A percentile compares a stretch with the other conserved stretches of the same genome.
phyloP scores from a whole-genome alignment of 2,329 filamentous ascomycete species.

The Apiospora kogelbergensis region DNA sequence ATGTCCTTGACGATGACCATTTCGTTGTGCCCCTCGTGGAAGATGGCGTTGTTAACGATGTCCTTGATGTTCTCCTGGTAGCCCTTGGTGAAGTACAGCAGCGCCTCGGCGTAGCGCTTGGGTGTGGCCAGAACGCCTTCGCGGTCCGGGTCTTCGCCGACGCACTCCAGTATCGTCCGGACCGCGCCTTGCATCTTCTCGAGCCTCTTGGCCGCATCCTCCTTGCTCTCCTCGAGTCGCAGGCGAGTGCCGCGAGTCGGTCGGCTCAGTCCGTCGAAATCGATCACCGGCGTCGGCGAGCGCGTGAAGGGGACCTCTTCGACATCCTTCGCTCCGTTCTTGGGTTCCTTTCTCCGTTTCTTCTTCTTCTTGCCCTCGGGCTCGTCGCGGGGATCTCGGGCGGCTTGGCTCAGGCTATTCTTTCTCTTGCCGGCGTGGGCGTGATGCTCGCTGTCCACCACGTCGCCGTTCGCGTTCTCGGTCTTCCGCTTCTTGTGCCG shows the following conservation, averaged over 20 bases:
- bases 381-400: constrained; percentile 60
- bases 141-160: constrained; percentile 67
- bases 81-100: constrained; percentile 94
- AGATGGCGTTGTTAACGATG: constrained; percentile 91
- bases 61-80: constrained; percentile 93
- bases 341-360: constrained; percentile 25
- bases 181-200: constrained; percentile 62
- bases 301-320: constrained; percentile 35
- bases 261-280: constrained; percentile 61
- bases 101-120: constrained; percentile 87
- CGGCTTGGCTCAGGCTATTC: constrained; percentile 59
- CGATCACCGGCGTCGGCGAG: constrained; percentile 58
- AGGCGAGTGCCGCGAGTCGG: constrained; percentile 64
- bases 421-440: constrained; percentile 37
- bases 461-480: constrained; percentile 23
- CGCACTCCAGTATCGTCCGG: constrained; percentile 65
- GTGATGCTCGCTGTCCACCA: constrained; percentile 28
- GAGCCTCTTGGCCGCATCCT: constrained; percentile 51
- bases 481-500: constrained; percentile 26
- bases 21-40: constrained; percentile 95
- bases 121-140: constrained; percentile 69
- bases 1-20: constrained; percentile 98
- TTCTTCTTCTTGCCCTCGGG: constrained; percentile 39
- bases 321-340: neutral
- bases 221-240: constrained; percentile 56